Conservation (phyloP, 495 filamentous ascomycete genomes). For the Aspergillus ostianus region DNA sequence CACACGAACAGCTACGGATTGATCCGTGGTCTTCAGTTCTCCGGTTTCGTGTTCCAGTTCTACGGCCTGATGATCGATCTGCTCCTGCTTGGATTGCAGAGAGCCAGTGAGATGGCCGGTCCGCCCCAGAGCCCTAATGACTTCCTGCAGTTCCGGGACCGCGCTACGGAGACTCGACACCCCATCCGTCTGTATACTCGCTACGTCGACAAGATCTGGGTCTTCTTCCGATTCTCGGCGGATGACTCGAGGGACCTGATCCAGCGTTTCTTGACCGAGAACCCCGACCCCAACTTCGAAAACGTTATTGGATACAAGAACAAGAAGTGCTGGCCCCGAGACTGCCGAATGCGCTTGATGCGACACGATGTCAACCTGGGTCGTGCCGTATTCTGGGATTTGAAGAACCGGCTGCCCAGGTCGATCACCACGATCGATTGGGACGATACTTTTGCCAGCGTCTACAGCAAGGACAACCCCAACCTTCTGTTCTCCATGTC, state of each 20-base stretch:
- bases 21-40: constrained; percentile 97
- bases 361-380: constrained; percentile 98
- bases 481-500: constrained; percentile 98
- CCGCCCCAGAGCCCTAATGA: constrained; percentile 97
- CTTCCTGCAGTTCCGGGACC: constrained; percentile 95
- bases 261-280: constrained; percentile 95
- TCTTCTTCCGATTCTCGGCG: constrained; percentile 89
- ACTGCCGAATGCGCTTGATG: constrained; percentile 98
- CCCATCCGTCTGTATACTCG: constrained; percentile 95
- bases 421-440: constrained; percentile 97
- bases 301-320: constrained; percentile 99
- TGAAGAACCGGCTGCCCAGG: constrained; percentile 94
- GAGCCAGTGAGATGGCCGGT: constrained; percentile 95
- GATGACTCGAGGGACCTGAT: constrained; percentile 96
- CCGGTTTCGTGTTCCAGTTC: constrained; percentile 98
- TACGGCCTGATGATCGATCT: constrained; percentile 96
- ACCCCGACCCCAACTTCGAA: constrained; percentile 98
- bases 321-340: constrained; percentile 99
- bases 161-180: constrained; percentile 84
- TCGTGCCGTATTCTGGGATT: constrained; percentile 97
- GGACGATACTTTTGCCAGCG: constrained; percentile 99
- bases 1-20: constrained; percentile 98
- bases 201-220: constrained; percentile 98
- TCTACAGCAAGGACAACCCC: constrained; percentile 98
- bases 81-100: constrained; percentile 86